phyloP scores from a whole-genome alignment of 2,329 filamentous ascomycete genomes.

The Ceratocystis lukuohia region DNA sequence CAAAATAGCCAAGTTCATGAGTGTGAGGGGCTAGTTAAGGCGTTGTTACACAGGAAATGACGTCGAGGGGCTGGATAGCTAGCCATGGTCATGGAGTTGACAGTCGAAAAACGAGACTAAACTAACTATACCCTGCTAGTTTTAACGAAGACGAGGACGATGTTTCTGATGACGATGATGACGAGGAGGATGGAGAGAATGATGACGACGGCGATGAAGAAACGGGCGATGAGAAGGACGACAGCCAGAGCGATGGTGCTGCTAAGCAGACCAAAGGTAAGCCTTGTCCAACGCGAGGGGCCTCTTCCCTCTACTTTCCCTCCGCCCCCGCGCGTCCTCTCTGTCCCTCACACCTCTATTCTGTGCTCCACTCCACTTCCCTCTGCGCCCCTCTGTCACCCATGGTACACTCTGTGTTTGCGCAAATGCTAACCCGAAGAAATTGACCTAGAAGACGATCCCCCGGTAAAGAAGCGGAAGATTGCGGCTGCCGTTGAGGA shows the following conservation, averaged over 20 bases:
- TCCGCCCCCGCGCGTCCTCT: too few species aligned
- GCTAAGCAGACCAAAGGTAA: conserved; percentile 13
- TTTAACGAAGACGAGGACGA: conserved; percentile 12
- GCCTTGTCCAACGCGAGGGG: not conserved
- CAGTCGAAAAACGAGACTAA: too few species aligned
- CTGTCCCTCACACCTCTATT: not conserved
- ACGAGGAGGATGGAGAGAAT: conserved; percentile 29
- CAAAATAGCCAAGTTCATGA: too few species aligned
- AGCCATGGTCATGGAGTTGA: too few species aligned
- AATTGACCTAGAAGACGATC: conserved; percentile 28
- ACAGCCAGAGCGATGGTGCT: conserved; percentile 19
- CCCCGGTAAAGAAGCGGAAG: conserved; percentile 41
- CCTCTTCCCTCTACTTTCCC: too few species aligned
- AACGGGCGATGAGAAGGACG: conserved; percentile 25
- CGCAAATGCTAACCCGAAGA: not conserved
- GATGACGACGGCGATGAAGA: conserved; percentile 28
- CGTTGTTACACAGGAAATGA: too few species aligned
- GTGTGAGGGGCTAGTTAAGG: too few species aligned
- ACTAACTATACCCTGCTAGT: not conserved
- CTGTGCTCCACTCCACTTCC: not conserved
- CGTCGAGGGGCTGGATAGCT: too few species aligned
- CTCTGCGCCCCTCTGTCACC: too few species aligned
- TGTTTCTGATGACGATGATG: conserved; percentile 31
- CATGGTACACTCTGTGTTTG: not conserved
- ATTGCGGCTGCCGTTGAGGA: conserved; percentile 27